These are phyloP conservation scores for Saccharomyces hybrid DNA, from an alignment of 1,139 yeast genomes.

Conservation along the genomic window DNA sequence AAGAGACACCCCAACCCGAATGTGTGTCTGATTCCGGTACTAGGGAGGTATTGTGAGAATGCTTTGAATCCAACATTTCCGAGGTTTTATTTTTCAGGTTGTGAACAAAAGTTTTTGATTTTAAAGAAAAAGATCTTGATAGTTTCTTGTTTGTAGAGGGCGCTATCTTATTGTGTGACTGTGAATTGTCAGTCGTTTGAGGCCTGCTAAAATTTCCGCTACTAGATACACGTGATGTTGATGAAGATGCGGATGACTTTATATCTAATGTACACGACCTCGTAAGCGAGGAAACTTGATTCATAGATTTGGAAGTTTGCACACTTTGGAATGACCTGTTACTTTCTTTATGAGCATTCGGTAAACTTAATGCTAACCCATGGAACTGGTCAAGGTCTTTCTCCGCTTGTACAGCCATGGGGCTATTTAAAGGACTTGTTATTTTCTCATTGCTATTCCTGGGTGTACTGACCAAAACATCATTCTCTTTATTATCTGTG, in stretches of 20 bases:
- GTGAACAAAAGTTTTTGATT: constrained; percentile 21
- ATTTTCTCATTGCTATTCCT: constrained; percentile 2
- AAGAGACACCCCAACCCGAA: constrained; percentile 23
- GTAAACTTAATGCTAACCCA: neutral
- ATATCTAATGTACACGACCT: neutral
- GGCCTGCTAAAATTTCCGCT: neutral
- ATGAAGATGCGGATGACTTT: neutral
- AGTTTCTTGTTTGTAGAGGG: constrained; percentile 9
- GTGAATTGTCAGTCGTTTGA: neutral
- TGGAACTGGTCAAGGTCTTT: neutral
- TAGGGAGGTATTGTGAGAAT: neutral
- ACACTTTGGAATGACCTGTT: neutral
- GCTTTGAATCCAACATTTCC: constrained; percentile 1
- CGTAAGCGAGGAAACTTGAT: neutral
- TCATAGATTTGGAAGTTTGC: neutral
- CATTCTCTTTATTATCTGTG: neutral
- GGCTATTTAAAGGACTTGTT: constrained; percentile 8
- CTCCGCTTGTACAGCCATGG: constrained; percentile 3
- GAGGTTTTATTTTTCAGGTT: constrained; percentile 16
- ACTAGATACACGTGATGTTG: neutral
- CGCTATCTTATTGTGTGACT: neutral
- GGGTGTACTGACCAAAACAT: neutral
- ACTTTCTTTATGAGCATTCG: neutral
- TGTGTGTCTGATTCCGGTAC: constrained; percentile 19
- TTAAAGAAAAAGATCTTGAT: constrained; percentile 24